Evolutionary conservation across 2,329 filamentous ascomycete species (phyloP), one percentile per base, ranked within the genome.

Genomic region (Plenodomus biglobosus): DNA sequence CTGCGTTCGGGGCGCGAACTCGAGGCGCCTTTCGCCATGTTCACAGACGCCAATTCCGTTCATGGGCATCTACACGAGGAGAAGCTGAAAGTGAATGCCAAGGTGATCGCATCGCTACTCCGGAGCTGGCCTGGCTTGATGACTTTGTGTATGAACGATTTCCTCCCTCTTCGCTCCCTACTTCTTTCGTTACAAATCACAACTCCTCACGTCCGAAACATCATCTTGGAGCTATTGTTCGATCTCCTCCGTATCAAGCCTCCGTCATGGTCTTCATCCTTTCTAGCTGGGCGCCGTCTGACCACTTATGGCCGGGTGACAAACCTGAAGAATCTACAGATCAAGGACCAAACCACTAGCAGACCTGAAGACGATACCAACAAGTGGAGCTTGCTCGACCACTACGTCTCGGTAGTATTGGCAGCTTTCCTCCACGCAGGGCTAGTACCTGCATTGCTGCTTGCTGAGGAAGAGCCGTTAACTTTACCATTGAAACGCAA

Each of bases 291-390:
- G 7, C 84, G 94, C 56, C 82, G 95, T 50, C 78, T 99, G 39
- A 99, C 95, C 0, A 99, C 94, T 0, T 99, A 99, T 69, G 92
- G 92, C n/a, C 83, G 95, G 61, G 92, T 97, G 32, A 85, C 90
- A 7, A 94, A 90, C 52, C 76, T 97, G 42, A 90, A 89, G 58
- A 79, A 85, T 24, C 76, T 80, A 18, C 68, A 76, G 7, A 78
- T 78, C 48, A 73, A 80, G 32, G 80, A 82, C 30, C 67, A 73
- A 16, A 65, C 66, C 27, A 76, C 80, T 17, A 83, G 88, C 36
- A 88, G 90, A 46, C 79, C 85, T 8, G 81, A 82, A 17, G 84
- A 84, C 27, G 86, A 89, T 56, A 86, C 72, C 3, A 71, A 73
- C 48, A 77, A 92, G 51, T 73, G 75, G 61, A 95, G 90, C 63